Conservation (phyloP, 306 rosid genomes). For the Ziziphus jujuba region DNA sequence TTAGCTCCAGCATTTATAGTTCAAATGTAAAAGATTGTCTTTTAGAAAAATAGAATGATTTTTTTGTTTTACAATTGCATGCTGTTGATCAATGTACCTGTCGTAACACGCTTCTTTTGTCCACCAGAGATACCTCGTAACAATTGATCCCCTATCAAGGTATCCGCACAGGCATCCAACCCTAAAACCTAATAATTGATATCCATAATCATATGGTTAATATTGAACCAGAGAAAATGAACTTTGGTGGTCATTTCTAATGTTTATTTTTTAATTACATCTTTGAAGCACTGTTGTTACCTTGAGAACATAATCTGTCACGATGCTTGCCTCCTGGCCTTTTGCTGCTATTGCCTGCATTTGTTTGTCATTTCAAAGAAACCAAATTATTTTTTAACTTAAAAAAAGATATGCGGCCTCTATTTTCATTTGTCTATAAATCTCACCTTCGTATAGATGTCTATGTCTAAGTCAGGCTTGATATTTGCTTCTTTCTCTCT, state of each 20-base stretch:
- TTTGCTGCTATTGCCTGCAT: constrained; percentile 13
- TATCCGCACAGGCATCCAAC: constrained; percentile 48
- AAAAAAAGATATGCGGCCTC: no score
- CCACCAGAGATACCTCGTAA: constrained; percentile 56
- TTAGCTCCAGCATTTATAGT: no score
- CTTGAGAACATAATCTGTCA: constrained; percentile 21
- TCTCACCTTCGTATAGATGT: constrained; percentile 23
- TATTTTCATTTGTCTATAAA: no score
- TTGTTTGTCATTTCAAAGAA: no score
- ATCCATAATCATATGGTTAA: not conserved
- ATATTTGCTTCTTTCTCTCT: constrained; percentile 19
- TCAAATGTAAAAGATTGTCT: no score
- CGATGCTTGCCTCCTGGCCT: constrained; percentile 3
- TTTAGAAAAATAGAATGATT: no score
- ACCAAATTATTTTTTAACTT: no score
- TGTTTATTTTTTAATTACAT: not conserved
- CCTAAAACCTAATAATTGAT: constrained; percentile 41
- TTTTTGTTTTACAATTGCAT: no score
- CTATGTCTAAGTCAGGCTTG: constrained; percentile 24
- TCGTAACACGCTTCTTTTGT: constrained; percentile 55
- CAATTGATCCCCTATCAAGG: constrained; percentile 49
- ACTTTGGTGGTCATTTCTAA: not conserved
- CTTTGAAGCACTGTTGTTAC: constrained; percentile 1
- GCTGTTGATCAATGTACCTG: constrained; percentile 26
- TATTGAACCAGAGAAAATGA: not conserved